Evolutionary conservation across 495 filamentous ascomycete genomes (phyloP).

Genomic region (Lasiosphaeria miniovina): DNA sequence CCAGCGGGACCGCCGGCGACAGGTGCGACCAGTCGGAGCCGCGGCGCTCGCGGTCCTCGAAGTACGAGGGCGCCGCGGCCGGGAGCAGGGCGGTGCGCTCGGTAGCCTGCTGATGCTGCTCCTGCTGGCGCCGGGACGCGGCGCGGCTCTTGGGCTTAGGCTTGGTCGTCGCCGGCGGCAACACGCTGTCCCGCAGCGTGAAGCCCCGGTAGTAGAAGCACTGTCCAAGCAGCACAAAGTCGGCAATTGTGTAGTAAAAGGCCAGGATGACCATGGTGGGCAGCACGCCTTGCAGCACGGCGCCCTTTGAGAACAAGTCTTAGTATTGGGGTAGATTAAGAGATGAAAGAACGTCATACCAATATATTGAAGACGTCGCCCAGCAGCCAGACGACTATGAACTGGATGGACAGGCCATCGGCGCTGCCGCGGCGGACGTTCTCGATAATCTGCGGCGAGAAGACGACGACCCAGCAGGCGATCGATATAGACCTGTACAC

Average conservation of each 20-base stretch:
- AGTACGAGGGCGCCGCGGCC: constrained; percentile 1
- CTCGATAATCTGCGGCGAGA: constrained; percentile 93
- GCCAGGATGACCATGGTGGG: constrained; percentile 96
- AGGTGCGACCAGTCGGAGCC: constrained; percentile 56
- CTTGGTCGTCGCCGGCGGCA: constrained; percentile 8
- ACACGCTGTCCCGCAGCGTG: constrained; percentile 58
- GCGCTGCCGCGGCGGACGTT: constrained; percentile 86
- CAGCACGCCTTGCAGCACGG: constrained; percentile 86
- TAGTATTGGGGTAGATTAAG: not conserved
- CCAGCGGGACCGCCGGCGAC: constrained; percentile 74
- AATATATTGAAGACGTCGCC: constrained; percentile 98
- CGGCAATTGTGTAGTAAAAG: constrained; percentile 91
- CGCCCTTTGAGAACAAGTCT: constrained; percentile 45
- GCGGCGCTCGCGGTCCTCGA: constrained; percentile 40
- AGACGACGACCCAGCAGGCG: constrained; percentile 96
- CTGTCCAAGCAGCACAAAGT: constrained; percentile 81
- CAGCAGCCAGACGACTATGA: constrained; percentile 84
- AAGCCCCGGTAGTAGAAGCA: constrained; percentile 94
- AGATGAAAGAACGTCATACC: constrained; percentile 1
- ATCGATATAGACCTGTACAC: constrained; percentile 78
- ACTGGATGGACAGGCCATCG: constrained; percentile 84
- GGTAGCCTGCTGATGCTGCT: constrained; percentile 24
- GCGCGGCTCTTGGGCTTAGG: constrained; percentile 6
- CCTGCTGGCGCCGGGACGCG: constrained; percentile 15
- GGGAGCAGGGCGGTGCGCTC: constrained; percentile 45